Base-by-base conservation (phyloP, 2,329 filamentous ascomycete species). In the Alternaria rosae region DNA sequence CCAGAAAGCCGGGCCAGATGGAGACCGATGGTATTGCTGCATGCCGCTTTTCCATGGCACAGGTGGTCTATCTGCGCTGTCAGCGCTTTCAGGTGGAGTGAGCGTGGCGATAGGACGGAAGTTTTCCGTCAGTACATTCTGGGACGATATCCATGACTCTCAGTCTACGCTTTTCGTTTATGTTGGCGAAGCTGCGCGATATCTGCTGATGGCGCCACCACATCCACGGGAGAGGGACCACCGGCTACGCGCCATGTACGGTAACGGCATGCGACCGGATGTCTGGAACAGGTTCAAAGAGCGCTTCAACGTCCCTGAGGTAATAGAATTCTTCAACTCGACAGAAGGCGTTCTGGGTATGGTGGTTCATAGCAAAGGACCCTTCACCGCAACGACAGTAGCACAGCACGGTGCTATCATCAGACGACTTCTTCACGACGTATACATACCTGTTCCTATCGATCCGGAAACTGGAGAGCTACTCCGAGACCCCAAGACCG, bases 1-100 rank as follows among this genome's bases (percentile, higher is more conserved):
- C 20, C 76, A 82, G 32, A 73, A 68, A 9, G 67, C 74, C 59
- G 82, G 79, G 28, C 76, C 73, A 23, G 66, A 65, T 30, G 80
- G 62, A 28, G 88, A 92, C 73, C 82, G 88, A 9, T 92, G 89
- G 85, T 93, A 92, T 73, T 87, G 88, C 73, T 91, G 89, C 76
- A 93, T 93, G 90, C 91, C 87, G 0, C 79, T 92, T 13, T 93
- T 92, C 73, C 91, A 93, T 73, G 90, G 90, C 20, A 93, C 91
- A 0, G 91, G 90, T 2, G 86, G 87, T 1, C 84, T 90, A 41
- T 81, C 81, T 7, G 80, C 84, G 26, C 76, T 92, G 59, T 72
- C 85, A 5, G 85, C 86, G 0, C 61, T 84, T 7, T 75, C 71
- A 1, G 43, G 59, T 20, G 75, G 75, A 1, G 60, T 75, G 50